These are phyloP conservation scores for Cornus suecica DNA, from an alignment of 148 eudicot genomes.

Conservation along the genomic window DNA sequence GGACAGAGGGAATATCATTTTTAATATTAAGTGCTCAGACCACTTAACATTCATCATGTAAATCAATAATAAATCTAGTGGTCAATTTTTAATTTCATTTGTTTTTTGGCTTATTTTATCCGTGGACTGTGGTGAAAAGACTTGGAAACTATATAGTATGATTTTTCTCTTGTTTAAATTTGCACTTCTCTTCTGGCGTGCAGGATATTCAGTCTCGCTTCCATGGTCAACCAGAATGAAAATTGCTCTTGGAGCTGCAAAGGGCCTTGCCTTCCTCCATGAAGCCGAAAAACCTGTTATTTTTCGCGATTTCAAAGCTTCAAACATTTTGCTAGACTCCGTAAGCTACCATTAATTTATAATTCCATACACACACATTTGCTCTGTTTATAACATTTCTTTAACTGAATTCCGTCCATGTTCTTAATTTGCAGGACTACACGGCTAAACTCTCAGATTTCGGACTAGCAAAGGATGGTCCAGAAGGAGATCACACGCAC, in stretches of 20 bases:
- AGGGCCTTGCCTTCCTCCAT: constrained; percentile 92
- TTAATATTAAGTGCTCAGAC: no score
- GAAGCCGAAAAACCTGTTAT: constrained; percentile 77
- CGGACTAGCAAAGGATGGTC: constrained; percentile 83
- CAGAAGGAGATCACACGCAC: constrained; percentile 80
- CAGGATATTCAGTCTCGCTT: constrained; percentile 76
- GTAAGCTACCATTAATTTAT: constrained; percentile 38
- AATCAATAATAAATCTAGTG: no score
- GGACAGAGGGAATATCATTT: no score
- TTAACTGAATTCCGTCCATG: neutral
- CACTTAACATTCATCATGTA: no score
- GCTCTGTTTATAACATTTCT: neutral
- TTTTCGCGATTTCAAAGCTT: constrained; percentile 88
- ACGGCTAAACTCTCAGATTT: constrained; percentile 78
- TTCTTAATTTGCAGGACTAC: constrained; percentile 46
- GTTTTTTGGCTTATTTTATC: no score
- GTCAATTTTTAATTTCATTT: no score
- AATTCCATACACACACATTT: neutral
- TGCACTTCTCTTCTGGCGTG: neutral
- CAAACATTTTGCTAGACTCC: constrained; percentile 83
- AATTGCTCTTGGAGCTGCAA: constrained; percentile 91
- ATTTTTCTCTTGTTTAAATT: neutral
- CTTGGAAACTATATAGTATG: no score
- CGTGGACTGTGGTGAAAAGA: no score
- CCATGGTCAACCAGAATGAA: constrained; percentile 91